These are phyloP conservation scores for Aspergillus quadrilineatus DNA, from an alignment of 2,329 filamentous ascomycete species.

Conservation along the genomic window DNA sequence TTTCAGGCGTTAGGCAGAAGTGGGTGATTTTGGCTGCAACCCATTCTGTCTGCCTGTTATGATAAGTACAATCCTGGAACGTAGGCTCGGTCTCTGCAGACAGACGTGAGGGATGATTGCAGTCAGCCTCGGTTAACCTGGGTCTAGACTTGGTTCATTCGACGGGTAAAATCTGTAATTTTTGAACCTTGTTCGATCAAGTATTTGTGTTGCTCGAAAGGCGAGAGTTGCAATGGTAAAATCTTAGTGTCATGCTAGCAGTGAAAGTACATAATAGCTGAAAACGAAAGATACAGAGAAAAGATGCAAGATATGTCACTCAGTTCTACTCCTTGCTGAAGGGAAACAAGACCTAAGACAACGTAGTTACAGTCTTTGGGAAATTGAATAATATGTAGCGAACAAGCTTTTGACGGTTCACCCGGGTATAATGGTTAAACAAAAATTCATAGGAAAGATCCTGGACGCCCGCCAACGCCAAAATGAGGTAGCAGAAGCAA, in stretches of 20 bases:
- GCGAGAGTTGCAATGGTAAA: background rate
- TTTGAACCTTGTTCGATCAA: no score
- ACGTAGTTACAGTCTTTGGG: background rate
- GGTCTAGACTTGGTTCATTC: no score
- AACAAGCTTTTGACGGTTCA: background rate
- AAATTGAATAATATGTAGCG: background rate
- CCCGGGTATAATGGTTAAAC: slow-evolving; percentile 11
- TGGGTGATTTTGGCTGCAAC: no score
- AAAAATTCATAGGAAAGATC: background rate
- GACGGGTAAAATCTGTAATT: no score
- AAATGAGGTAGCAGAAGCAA: background rate
- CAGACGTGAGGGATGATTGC: no score
- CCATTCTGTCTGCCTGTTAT: no score
- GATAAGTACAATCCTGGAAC: no score
- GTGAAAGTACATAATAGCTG: no score
- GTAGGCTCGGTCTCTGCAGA: no score
- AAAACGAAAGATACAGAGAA: background rate
- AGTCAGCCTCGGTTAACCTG: no score
- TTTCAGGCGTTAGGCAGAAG: background rate
- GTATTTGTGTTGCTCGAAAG: background rate
- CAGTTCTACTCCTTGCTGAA: background rate
- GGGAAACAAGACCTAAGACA: background rate
- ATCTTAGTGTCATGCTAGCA: background rate
- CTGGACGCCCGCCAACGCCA: slow-evolving; percentile 13
- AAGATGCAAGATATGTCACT: background rate